These are phyloP conservation scores for Rhynchosporium graminicola DNA, from an alignment of 2,329 filamentous ascomycete genomes.

Conservation along the genomic window DNA sequence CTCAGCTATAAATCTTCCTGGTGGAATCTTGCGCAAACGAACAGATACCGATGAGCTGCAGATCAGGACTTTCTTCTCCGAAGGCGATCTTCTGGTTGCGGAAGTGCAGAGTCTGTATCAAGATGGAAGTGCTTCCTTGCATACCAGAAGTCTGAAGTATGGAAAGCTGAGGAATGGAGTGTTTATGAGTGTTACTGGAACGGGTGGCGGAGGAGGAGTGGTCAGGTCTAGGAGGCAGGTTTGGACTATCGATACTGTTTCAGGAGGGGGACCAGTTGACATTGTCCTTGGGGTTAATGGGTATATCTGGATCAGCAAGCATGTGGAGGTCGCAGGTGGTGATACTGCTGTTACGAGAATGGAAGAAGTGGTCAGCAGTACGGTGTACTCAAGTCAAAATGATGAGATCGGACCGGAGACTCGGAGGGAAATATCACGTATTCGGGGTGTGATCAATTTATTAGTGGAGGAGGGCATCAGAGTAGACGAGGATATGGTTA, in stretches of 20 bases:
- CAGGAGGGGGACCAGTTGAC: conserved; percentile 69
- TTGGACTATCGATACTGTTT: conserved; percentile 70
- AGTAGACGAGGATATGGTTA: conserved; percentile 89
- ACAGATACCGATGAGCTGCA: conserved; percentile 97
- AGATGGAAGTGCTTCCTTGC: conserved; percentile 83
- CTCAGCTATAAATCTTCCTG: conserved; percentile 89
- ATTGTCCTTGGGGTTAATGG: conserved; percentile 93
- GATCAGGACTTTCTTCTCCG: conserved; percentile 94
- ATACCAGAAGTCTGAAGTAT: conserved; percentile 89
- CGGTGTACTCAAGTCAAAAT: conserved; percentile 94
- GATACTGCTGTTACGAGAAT: conserved; percentile 70
- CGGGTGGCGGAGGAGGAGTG: conserved; percentile 77
- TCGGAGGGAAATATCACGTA: conserved; percentile 82
- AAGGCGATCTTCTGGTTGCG: conserved; percentile 90
- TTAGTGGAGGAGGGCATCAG: conserved; percentile 79
- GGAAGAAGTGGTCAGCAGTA: conserved; percentile 82
- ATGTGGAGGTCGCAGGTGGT: conserved; percentile 61
- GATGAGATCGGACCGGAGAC: conserved; percentile 77
- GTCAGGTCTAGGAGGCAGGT: conserved; percentile 83
- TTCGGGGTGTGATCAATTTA: conserved; percentile 78
- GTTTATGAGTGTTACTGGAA: conserved; percentile 79
- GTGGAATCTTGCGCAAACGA: conserved; percentile 85
- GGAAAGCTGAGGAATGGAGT: conserved; percentile 93
- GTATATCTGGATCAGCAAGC: conserved; percentile 93
- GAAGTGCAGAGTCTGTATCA: conserved; percentile 89